These are phyloP conservation scores for Tephrocybe sp. DNA, from an alignment of 768 basidiomycete species.

Conservation along the genomic window DNA sequence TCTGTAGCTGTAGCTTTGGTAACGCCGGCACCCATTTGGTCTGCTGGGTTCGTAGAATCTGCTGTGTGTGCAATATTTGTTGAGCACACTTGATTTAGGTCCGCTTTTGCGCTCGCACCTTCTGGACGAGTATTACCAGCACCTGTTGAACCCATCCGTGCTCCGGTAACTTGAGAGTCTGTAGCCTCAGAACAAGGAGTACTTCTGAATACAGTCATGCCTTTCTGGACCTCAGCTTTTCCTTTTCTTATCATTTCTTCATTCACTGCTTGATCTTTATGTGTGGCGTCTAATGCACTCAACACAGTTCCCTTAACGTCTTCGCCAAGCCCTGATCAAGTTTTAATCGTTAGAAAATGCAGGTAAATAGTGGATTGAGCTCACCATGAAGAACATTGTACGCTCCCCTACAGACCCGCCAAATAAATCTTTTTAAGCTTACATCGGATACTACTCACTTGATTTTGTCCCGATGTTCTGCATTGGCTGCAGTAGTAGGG, in stretches of 20 bases:
- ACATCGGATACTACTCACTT: not conserved
- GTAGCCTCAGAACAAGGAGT: too few relatives aligned
- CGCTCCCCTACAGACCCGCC: not conserved
- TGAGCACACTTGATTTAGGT: too few relatives aligned
- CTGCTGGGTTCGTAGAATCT: too few relatives aligned
- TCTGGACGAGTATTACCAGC: too few relatives aligned
- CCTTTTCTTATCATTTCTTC: slow-evolving; percentile 35
- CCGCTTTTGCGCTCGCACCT: too few relatives aligned
- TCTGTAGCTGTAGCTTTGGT: too few relatives aligned
- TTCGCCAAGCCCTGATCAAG: slow-evolving; percentile 37
- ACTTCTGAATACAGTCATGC: too few relatives aligned
- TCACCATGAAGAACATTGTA: not conserved
- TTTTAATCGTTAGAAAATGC: not conserved
- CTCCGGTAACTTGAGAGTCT: too few relatives aligned
- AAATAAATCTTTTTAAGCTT: not conserved
- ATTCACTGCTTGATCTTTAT: slow-evolving; percentile 25
- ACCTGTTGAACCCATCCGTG: too few relatives aligned
- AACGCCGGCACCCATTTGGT: too few relatives aligned
- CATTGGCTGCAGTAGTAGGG: too few relatives aligned
- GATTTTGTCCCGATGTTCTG: not conserved
- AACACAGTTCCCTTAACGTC: slow-evolving; percentile 40
- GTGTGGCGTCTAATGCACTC: slow-evolving; percentile 35
- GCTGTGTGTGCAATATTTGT: too few relatives aligned
- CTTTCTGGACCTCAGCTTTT: slow-evolving; percentile 23
- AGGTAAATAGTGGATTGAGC: not conserved